Evolutionary conservation across 1,284 basidiomycete genomes (phyloP), one percentile per base, ranked within the genome.

Genomic region (Cystobasidiaceae sp.): DNA sequence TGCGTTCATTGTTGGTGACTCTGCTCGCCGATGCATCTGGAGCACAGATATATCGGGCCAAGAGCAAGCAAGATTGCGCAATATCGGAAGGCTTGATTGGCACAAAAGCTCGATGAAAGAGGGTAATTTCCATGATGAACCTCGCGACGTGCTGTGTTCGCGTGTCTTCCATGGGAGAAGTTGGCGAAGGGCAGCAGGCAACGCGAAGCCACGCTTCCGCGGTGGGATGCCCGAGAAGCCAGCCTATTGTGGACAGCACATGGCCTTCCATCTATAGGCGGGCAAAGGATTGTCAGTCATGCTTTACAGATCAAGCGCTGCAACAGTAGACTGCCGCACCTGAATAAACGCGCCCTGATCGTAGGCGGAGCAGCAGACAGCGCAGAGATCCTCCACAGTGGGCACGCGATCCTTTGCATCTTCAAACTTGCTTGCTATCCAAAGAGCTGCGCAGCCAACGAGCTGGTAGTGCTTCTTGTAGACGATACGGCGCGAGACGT

Each of bases 391-490:
- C 74, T 89, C 85, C 7, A 97, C 89, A 1, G 91, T 89, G 9
- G 96, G 96, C 1, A 98, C 93, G 67, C 92, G 90, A 76, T 98
- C 94, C 80, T 99, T 98, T 44, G 93, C 88, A 75, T 99, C 96
- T 79, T 99, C 96, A 74, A 74, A 99, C 80, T 99, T 99, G 73
- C 96, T 90, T 4, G 96, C 96, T 72, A 98, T 97, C 92, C 94
- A 94, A 4, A 99, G 83, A 21, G 96, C 93, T 13, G 94, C 74
- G 59, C 96, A 98, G 33, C 96, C 96, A 58, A 98, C 94, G 56
- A 99, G 88, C 77, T 99, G 96, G 77, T 97, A 98, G 79, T 99
- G 96, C 78, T 96, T 96, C 81, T 93, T 93, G 81, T 93, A 97
- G 61, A 98, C 96, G 71, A 98, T 89, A 48, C 96, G 90, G 72